A percentile compares a stretch with the other conserved stretches of the same genome.
Conservation (phyloP, 305 asterid genomes). For the Ajuga reptans region DNA sequence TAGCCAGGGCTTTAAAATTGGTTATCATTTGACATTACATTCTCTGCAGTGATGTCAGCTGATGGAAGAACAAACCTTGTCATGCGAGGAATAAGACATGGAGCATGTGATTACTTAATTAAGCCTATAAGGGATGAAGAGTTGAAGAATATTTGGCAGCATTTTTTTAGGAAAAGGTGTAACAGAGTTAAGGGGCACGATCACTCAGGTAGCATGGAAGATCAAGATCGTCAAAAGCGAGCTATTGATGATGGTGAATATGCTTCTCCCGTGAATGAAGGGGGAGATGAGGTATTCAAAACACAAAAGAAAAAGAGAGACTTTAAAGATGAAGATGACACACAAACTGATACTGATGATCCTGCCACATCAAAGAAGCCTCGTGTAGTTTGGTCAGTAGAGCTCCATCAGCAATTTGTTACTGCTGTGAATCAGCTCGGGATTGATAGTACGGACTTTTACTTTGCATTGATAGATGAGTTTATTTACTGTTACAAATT, state of each 20-base stretch:
- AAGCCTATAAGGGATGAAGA: constrained; percentile 77
- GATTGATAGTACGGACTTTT: constrained; percentile 58
- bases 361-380: constrained; percentile 56
- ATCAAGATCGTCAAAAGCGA: constrained; percentile 38
- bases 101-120: constrained; percentile 81
- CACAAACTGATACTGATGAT: constrained; percentile 56
- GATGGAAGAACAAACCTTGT: constrained; percentile 66
- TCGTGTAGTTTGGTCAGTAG: constrained; percentile 91
- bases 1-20: constrained; percentile 11
- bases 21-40: constrained; percentile 13
- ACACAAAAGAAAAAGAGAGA: constrained; percentile 53
- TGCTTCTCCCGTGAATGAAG: constrained; percentile 51
- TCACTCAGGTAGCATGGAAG: constrained; percentile 42
- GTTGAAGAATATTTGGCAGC: constrained; percentile 79
- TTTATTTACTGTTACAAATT: neutral
- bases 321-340: constrained; percentile 52
- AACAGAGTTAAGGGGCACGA: constrained; percentile 53
- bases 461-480: neutral
- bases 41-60: constrained; percentile 67
- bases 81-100: constrained; percentile 68
- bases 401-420: constrained; percentile 87
- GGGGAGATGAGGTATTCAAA: constrained; percentile 37
- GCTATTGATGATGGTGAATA: constrained; percentile 47
- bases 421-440: constrained; percentile 78
- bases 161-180: constrained; percentile 62